Evolutionary conservation across 2,329 filamentous ascomycete genomes (phyloP).

Genomic region (Monilinia aucupariae): DNA sequence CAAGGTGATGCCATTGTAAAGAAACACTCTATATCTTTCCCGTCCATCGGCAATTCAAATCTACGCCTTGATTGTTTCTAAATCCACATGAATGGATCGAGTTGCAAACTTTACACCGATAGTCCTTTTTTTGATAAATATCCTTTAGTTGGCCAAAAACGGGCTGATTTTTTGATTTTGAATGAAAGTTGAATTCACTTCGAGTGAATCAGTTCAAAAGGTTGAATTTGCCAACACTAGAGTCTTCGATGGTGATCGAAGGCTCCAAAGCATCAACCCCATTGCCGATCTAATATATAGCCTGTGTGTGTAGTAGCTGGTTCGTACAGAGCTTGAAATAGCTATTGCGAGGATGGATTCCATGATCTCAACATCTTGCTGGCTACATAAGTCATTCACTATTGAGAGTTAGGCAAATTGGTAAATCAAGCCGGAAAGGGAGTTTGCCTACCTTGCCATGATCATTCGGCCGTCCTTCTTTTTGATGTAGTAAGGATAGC

Average conservation of each 20-base stretch:
- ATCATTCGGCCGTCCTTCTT: not conserved
- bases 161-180: too few species aligned
- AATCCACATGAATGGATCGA: conserved; percentile 95
- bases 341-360: not conserved
- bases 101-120: conserved; percentile 99
- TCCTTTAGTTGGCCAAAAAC: too few species aligned
- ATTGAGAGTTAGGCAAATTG: not conserved
- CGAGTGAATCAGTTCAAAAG: conserved; percentile 98
- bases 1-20: too few species aligned
- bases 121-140: too few species aligned
- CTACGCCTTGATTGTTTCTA: conserved; percentile 99
- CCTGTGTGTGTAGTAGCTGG: too few species aligned
- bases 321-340: not conserved
- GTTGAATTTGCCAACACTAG: conserved; percentile 99
- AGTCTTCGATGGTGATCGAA: conserved; percentile 71
- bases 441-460: not conserved
- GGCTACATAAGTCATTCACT: not conserved
- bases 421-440: not conserved
- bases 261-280: too few species aligned
- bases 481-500: not conserved
- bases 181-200: conserved; percentile 99
- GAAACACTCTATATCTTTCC: conserved; percentile 65
- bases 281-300: too few species aligned
- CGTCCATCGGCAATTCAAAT: conserved; percentile 99
- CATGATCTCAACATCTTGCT: not conserved